Conservation (phyloP, 805 yeast genomes). For the Starmerella riodocensis region DNA sequence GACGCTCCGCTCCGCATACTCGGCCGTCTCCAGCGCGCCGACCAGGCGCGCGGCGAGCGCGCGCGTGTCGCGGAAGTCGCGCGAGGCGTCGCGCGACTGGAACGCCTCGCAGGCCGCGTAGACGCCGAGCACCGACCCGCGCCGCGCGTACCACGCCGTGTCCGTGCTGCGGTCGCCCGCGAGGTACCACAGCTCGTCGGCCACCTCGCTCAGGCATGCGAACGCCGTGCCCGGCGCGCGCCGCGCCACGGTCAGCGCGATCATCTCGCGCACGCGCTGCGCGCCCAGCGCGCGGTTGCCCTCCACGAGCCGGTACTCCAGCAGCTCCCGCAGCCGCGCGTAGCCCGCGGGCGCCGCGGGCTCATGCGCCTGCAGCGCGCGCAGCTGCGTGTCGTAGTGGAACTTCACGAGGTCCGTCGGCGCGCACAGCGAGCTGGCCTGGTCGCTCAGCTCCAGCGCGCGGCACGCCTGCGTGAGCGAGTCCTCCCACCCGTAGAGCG, state of each 20-base stretch:
- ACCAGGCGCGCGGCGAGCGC: slow-evolving; percentile 52
- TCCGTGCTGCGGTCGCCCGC: slow-evolving; percentile 70
- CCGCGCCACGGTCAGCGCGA: slow-evolving; percentile 55
- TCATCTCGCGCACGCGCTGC: slow-evolving; percentile 29
- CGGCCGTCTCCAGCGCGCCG: slow-evolving; percentile 39
- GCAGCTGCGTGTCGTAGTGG: slow-evolving; percentile 35
- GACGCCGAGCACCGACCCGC: slow-evolving; percentile 54
- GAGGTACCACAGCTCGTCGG: slow-evolving; percentile 71
- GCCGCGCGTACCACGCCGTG: slow-evolving; percentile 84
- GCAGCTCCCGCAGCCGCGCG: slow-evolving; percentile 30
- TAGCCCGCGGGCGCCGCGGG: not conserved
- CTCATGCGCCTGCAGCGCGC: slow-evolving; percentile 22
- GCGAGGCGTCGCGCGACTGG: slow-evolving; percentile 63
- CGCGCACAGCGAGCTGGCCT: slow-evolving; percentile 33
- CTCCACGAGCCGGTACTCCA: slow-evolving; percentile 32
- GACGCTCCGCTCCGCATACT: slow-evolving; percentile 47
- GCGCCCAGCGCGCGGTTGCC: slow-evolving; percentile 30
- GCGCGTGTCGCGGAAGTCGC: slow-evolving; percentile 42
- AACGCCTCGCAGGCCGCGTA: slow-evolving; percentile 62
- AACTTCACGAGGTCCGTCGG: slow-evolving; percentile 42
- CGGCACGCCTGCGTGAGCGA: slow-evolving; percentile 41
- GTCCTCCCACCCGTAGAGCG: slow-evolving; percentile 39
- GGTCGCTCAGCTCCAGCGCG: slow-evolving; percentile 38
- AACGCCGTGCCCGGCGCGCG: slow-evolving; percentile 43
- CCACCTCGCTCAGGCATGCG: slow-evolving; percentile 55